Evolutionary conservation across 2,329 filamentous ascomycete species (phyloP).

Genomic region (Nemania sp.): DNA sequence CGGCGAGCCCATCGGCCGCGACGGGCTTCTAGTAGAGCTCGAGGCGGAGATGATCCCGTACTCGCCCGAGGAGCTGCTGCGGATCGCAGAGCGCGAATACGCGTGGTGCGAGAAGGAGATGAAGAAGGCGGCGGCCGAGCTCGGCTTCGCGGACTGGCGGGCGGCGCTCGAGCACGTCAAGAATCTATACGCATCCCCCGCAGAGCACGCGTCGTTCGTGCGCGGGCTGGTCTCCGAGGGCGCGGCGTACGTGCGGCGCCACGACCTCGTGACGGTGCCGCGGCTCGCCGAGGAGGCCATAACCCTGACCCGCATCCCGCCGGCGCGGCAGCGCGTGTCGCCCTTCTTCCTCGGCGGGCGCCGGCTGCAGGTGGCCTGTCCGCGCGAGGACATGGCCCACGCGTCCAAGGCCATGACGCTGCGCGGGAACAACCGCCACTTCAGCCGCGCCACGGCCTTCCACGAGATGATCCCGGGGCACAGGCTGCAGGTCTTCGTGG

Average conservation of each 20-base stretch:
- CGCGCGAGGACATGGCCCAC: conserved; percentile 56
- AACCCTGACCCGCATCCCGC: conserved; percentile 61
- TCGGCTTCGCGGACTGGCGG: conserved; percentile 57
- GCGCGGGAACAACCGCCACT: conserved; percentile 62
- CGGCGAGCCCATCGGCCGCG: conserved; percentile 59
- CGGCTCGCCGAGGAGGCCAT: conserved; percentile 56
- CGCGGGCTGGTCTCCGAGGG: conserved; percentile 56
- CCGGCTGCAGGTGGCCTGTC: conserved; percentile 60
- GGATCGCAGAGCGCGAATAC: conserved; percentile 56
- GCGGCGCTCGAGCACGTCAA: conserved; percentile 61
- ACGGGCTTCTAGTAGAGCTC: conserved; percentile 56
- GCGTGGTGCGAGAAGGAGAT: conserved; percentile 61
- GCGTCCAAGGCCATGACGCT: conserved; percentile 62
- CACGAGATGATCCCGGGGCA: conserved; percentile 66
- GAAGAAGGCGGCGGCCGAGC: conserved; percentile 51
- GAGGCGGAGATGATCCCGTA: conserved; percentile 63
- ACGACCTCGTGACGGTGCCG: conserved; percentile 61
- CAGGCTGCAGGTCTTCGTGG: conserved; percentile 57
- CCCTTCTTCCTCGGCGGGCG: conserved; percentile 64
- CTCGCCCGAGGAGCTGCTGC: conserved; percentile 59
- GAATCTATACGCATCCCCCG: conserved; percentile 57
- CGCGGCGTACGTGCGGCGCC: conserved; percentile 55
- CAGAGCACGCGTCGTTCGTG: conserved; percentile 57
- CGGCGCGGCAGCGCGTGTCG: conserved; percentile 56
- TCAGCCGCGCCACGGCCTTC: conserved; percentile 62